These are phyloP conservation scores for Tanacetum coccineum DNA, from an alignment of 129 eudicot species.

Conservation along the genomic window DNA sequence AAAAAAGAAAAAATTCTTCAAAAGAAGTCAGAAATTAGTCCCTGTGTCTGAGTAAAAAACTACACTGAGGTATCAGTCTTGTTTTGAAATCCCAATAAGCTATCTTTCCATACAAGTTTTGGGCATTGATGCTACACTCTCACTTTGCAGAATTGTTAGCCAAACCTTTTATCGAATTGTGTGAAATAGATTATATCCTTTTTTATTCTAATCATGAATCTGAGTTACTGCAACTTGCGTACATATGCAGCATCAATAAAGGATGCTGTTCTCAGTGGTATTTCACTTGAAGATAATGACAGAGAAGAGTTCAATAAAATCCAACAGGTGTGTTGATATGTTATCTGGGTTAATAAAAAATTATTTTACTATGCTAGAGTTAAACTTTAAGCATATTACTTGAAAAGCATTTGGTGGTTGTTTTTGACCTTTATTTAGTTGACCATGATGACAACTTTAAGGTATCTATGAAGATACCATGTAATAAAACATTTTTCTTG, in stretches of 20 bases:
- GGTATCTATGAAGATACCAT: not conserved
- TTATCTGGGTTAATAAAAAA: not conserved
- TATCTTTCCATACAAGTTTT: not conserved
- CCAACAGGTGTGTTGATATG: slow-evolving; percentile 58
- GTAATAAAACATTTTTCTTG: not conserved
- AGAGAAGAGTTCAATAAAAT: slow-evolving; percentile 85
- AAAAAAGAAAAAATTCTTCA: too few relatives aligned
- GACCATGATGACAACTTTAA: not conserved
- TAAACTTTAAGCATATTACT: not conserved
- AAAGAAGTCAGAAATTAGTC: not conserved
- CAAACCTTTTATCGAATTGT: not conserved
- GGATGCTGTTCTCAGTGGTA: slow-evolving; percentile 94
- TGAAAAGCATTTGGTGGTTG: not conserved
- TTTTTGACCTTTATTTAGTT: not conserved
- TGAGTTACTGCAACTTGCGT: slow-evolving; percentile 14
- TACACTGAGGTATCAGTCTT: not conserved
- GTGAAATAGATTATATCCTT: not conserved
- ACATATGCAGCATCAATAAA: slow-evolving; percentile 70
- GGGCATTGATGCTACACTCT: not conserved
- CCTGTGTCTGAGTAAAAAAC: not conserved
- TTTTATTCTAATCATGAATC: not conserved
- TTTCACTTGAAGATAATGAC: slow-evolving; percentile 91
- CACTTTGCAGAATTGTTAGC: not conserved
- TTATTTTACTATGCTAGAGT: not conserved
- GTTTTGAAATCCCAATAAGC: not conserved